Evolutionary conservation across 768 basidiomycete species (phyloP).

Genomic region (Sarcomyxa edulis): DNA sequence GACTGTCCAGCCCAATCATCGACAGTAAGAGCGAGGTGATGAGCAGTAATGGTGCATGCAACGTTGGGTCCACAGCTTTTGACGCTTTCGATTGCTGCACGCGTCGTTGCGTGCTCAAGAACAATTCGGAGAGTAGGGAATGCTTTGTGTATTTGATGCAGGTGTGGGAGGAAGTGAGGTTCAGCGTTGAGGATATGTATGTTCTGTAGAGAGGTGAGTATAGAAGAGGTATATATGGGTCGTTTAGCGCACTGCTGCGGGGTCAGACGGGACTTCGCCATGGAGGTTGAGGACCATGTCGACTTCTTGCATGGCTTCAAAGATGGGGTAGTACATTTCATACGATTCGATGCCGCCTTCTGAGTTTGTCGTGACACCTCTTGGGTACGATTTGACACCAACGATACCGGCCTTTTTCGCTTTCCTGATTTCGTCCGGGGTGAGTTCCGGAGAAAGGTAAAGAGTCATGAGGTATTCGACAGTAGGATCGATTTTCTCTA

Average conservation of each 20-base stretch:
- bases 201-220: slow-evolving; percentile 43
- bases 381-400: slow-evolving; percentile 94
- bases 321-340: slow-evolving; percentile 87
- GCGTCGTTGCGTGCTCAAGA: slow-evolving; percentile 93
- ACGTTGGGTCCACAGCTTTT: slow-evolving; percentile 76
- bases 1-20: slow-evolving; percentile 97
- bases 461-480: slow-evolving; percentile 94
- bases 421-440: slow-evolving; percentile 85
- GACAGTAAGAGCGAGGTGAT: slow-evolving; percentile 90
- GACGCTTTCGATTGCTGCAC: slow-evolving; percentile 85
- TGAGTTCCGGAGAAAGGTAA: slow-evolving; percentile 89
- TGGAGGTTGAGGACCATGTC: slow-evolving; percentile 96
- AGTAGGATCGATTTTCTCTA: slow-evolving; percentile 68
- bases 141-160: slow-evolving; percentile 69
- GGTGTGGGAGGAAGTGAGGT: slow-evolving; percentile 80
- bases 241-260: slow-evolving; percentile 39
- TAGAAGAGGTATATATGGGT: slow-evolving; percentile 2
- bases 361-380: slow-evolving; percentile 96
- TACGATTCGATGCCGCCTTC: slow-evolving; percentile 96
- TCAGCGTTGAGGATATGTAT: slow-evolving; percentile 94
- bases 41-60: slow-evolving; percentile 95
- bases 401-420: slow-evolving; percentile 81
- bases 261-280: slow-evolving; percentile 93
- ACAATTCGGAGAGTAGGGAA: slow-evolving; percentile 94
- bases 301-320: slow-evolving; percentile 89